Conservation (phyloP, 1,284 basidiomycete genomes). For the Cronartium quercuum region DNA sequence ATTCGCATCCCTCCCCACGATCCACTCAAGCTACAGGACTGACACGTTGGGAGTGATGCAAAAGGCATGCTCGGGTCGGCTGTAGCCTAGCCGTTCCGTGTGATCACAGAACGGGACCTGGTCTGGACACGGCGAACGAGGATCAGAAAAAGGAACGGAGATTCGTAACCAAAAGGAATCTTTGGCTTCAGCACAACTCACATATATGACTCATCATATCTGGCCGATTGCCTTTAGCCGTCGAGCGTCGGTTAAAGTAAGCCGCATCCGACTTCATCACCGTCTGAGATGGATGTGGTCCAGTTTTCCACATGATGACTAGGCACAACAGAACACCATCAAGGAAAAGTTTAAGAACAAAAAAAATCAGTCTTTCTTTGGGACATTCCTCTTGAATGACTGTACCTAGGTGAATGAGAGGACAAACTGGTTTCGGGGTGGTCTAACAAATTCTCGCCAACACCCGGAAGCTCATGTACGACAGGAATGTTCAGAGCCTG, state of each 20-base stretch:
- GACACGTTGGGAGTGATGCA: slow-evolving; percentile 51
- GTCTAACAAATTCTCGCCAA: slow-evolving; percentile 57
- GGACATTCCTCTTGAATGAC: too few species aligned
- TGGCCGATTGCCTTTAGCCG: slow-evolving; percentile 41
- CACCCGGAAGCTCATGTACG: slow-evolving; percentile 53
- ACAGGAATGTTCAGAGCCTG: slow-evolving; percentile 51
- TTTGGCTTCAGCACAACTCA: slow-evolving; percentile 19
- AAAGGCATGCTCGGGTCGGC: slow-evolving; percentile 48
- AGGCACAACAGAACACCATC: slow-evolving; percentile 20
- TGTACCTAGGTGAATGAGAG: slow-evolving; percentile 28
- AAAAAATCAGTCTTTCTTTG: neutral
- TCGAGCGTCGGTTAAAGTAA: slow-evolving; percentile 43
- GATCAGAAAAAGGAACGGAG: neutral
- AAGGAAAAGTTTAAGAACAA: slow-evolving; percentile 1
- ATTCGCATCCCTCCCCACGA: too few species aligned
- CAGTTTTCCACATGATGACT: slow-evolving; percentile 46
- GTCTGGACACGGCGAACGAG: slow-evolving; percentile 39
- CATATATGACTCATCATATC: slow-evolving; percentile 49
- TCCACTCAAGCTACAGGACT: neutral
- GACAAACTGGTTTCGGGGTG: slow-evolving; percentile 50
- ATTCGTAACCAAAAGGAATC: neutral
- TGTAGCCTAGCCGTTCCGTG: slow-evolving; percentile 49
- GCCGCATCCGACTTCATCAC: slow-evolving; percentile 50
- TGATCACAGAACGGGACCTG: slow-evolving; percentile 48
- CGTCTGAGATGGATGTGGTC: slow-evolving; percentile 48